Percentiles rank a stretch among this genome's conserved stretches.
phyloP scores from a whole-genome alignment of 305 asterid species.

The Fraxinus sp. region DNA sequence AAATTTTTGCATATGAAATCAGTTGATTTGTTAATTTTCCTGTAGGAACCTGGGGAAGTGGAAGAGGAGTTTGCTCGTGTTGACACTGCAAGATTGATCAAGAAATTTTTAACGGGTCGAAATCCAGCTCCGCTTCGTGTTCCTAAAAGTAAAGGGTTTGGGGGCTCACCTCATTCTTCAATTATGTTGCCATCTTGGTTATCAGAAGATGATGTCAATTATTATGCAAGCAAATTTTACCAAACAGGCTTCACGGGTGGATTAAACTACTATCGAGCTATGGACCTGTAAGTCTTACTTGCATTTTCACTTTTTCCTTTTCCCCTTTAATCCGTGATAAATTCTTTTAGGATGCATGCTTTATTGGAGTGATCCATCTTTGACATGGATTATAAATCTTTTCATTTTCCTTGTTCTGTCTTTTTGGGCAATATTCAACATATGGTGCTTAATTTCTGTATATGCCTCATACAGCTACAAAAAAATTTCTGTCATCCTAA shows the following conservation, averaged over 20 bases:
- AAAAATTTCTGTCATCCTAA: too few relatives aligned
- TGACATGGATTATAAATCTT: not conserved
- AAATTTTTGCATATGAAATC: not conserved
- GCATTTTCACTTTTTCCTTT: not conserved
- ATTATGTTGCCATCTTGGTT: conserved; percentile 71
- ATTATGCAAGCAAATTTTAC: conserved; percentile 56
- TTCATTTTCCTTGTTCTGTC: not conserved
- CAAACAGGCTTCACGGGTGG: conserved; percentile 84
- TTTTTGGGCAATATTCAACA: not conserved
- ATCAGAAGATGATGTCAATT: conserved; percentile 67
- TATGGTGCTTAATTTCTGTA: not conserved
- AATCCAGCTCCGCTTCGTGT: conserved; percentile 52
- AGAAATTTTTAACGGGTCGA: conserved; percentile 52
- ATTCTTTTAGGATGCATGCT: not conserved
- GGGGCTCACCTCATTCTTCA: conserved; percentile 47
- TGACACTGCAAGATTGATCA: conserved; percentile 57
- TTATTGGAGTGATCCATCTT: not conserved
- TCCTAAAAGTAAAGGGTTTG: conserved; percentile 63
- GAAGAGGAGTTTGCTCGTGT: conserved; percentile 71
- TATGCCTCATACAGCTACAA: not conserved
- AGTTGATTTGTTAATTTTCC: conserved; percentile 6
- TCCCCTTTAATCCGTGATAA: not conserved
- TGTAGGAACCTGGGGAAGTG: conserved; percentile 74
- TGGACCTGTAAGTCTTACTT: conserved; percentile 61
- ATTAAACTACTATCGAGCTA: conserved; percentile 75